Conservation (phyloP, 129 eudicot species). For the Silybum marianum region DNA sequence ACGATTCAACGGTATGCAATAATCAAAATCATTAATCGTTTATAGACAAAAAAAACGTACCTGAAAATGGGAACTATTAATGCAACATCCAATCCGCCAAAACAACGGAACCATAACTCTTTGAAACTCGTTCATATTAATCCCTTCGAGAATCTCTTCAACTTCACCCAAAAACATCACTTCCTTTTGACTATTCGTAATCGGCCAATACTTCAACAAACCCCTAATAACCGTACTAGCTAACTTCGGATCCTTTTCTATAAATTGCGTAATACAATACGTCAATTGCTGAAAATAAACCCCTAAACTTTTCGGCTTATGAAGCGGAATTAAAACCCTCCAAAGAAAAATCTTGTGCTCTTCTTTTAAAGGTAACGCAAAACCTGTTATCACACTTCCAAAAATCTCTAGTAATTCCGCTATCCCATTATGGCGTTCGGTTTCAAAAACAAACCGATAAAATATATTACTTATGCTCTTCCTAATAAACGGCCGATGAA, state of each 20-base stretch:
- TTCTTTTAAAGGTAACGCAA: slow-evolving; percentile 89
- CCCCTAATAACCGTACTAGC: slow-evolving; percentile 79
- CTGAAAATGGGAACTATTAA: slow-evolving; percentile 91
- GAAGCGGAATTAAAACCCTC: slow-evolving; percentile 88
- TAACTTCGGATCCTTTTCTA: slow-evolving; percentile 89
- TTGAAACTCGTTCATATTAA: slow-evolving; percentile 82
- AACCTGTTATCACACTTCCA: slow-evolving; percentile 91
- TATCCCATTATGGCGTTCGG: slow-evolving; percentile 78
- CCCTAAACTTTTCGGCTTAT: slow-evolving; percentile 84
- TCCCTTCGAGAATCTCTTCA: slow-evolving; percentile 85
- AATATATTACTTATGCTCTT: slow-evolving; percentile 72
- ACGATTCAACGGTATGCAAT: background rate
- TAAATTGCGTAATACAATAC: slow-evolving; percentile 79
- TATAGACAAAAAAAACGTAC: slow-evolving; percentile 31
- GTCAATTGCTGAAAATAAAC: slow-evolving; percentile 90
- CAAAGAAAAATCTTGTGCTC: slow-evolving; percentile 92
- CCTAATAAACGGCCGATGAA: slow-evolving; percentile 75
- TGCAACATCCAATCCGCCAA: slow-evolving; percentile 78
- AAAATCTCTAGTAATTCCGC: slow-evolving; percentile 87
- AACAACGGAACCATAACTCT: slow-evolving; percentile 86
- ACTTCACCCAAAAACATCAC: slow-evolving; percentile 83
- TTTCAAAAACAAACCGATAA: slow-evolving; percentile 70
- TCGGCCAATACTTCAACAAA: slow-evolving; percentile 90
- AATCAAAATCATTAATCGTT: background rate
- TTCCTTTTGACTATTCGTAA: slow-evolving; percentile 91